phyloP scores from a whole-genome alignment of 2,329 filamentous ascomycete species.

The Aschersonia sp. region DNA sequence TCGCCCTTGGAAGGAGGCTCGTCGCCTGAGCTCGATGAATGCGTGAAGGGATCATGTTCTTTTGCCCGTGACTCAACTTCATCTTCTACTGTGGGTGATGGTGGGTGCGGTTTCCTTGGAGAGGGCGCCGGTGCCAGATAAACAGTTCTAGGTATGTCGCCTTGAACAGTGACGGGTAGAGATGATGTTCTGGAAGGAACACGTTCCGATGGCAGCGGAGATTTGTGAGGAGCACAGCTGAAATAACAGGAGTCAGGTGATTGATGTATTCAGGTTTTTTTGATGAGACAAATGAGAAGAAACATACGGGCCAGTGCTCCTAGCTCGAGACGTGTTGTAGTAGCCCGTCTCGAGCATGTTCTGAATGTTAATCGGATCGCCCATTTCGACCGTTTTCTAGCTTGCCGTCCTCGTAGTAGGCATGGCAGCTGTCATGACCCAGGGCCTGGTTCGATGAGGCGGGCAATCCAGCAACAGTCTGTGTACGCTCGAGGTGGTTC shows the following conservation, averaged over 20 bases:
- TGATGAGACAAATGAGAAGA: not conserved
- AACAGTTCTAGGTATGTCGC: slow-evolving; percentile 4
- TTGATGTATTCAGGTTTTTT: too few species aligned
- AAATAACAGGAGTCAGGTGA: not conserved
- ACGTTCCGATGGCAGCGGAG: too few species aligned
- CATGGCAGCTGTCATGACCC: slow-evolving; percentile 7
- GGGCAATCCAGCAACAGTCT: too few species aligned
- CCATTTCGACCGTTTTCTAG: slow-evolving; percentile 20
- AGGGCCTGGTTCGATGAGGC: too few species aligned
- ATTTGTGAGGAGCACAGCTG: slow-evolving; percentile 1
- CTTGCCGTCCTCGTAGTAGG: slow-evolving; percentile 5
- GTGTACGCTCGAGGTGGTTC: too few species aligned
- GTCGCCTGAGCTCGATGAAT: slow-evolving; percentile 24
- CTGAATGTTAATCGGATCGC: slow-evolving; percentile 27
- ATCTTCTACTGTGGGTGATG: slow-evolving; percentile 55
- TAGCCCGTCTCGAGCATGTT: slow-evolving; percentile 33
- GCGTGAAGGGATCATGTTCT: slow-evolving; percentile 33
- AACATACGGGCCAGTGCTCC: slow-evolving; percentile 15
- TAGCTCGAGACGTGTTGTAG: slow-evolving; percentile 32
- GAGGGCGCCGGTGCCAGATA: slow-evolving; percentile 4
- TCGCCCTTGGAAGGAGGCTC: slow-evolving; percentile 47
- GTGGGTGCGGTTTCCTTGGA: slow-evolving; percentile 30
- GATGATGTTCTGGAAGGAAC: slow-evolving; percentile 7
- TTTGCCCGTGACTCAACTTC: slow-evolving; percentile 47
- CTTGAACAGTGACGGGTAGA: slow-evolving; percentile 4